Evolutionary conservation across 1,284 basidiomycete species (phyloP).

Genomic region (Pyrrhoderma lamaoense): DNA sequence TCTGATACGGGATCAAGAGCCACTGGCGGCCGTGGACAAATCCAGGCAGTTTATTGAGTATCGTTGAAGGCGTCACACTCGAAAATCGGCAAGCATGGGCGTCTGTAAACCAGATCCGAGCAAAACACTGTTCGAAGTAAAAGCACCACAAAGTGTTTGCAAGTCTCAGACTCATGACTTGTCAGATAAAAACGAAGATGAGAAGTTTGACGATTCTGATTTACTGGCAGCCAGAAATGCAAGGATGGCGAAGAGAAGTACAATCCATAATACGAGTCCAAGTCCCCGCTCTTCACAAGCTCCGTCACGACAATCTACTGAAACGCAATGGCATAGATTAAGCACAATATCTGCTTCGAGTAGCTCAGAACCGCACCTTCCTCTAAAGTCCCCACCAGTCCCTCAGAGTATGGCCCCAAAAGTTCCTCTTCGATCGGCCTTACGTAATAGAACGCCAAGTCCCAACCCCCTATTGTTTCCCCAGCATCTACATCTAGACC

Average conservation of each 20-base stretch:
- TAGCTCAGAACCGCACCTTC: slow-evolving; percentile 9
- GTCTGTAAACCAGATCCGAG: slow-evolving; percentile 24
- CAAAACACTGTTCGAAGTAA: slow-evolving; percentile 23
- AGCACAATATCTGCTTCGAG: slow-evolving; percentile 12
- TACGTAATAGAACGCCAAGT: slow-evolving; percentile 13
- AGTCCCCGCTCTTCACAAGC: no score
- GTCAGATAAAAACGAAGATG: not conserved
- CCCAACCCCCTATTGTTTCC: slow-evolving; percentile 5
- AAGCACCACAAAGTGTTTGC: slow-evolving; percentile 14
- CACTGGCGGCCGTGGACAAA: not conserved
- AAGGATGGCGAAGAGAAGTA: no score
- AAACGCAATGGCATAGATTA: no score
- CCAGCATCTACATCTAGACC: not conserved
- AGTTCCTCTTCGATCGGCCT: slow-evolving; percentile 11
- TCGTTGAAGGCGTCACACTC: slow-evolving; percentile 53
- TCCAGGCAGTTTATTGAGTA: slow-evolving; percentile 51
- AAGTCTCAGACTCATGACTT: no score
- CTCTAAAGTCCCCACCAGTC: slow-evolving; percentile 6
- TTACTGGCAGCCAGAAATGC: no score
- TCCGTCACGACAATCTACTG: no score
- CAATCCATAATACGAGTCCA: no score
- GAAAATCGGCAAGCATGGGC: slow-evolving; percentile 28
- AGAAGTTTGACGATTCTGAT: not conserved
- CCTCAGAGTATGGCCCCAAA: slow-evolving; percentile 1
- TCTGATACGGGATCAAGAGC: no score